Evolutionary conservation across 495 filamentous ascomycete species (phyloP).

Genomic region (Hyphodiscus hymeniophilus): DNA sequence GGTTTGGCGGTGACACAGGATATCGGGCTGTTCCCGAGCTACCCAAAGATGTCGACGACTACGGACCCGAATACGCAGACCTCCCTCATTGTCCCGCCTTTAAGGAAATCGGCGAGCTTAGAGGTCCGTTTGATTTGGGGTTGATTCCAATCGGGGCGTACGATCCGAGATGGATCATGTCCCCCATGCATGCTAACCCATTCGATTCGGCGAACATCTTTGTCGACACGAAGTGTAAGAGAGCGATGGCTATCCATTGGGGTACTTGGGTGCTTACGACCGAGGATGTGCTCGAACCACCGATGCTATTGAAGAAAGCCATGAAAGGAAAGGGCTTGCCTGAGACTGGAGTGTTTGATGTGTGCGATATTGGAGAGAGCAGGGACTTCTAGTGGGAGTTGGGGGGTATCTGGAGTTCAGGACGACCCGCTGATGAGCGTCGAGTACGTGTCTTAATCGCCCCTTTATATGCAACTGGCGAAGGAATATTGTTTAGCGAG

Average conservation of each 20-base stretch:
- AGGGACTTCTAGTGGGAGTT: slow-evolving; percentile 49
- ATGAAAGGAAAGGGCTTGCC: slow-evolving; percentile 57
- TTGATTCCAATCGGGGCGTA: slow-evolving; percentile 96
- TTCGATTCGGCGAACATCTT: slow-evolving; percentile 89
- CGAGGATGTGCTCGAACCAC: slow-evolving; percentile 82
- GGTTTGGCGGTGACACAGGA: slow-evolving; percentile 71
- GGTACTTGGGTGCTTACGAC: slow-evolving; percentile 84
- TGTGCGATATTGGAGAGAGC: slow-evolving; percentile 82
- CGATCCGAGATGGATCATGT: slow-evolving; percentile 65
- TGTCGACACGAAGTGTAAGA: slow-evolving; percentile 72
- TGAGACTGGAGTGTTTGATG: slow-evolving; percentile 78
- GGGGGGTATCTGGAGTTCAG: too few relatives aligned
- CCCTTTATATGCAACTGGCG: too few relatives aligned
- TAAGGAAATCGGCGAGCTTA: slow-evolving; percentile 68
- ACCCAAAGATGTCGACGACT: slow-evolving; percentile 58
- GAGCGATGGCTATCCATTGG: slow-evolving; percentile 90
- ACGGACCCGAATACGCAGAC: slow-evolving; percentile 53
- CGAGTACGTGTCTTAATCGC: too few relatives aligned
- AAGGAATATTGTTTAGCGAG: too few relatives aligned
- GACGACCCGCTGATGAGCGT: too few relatives aligned
- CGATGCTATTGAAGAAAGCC: slow-evolving; percentile 66
- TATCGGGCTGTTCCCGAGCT: slow-evolving; percentile 77
- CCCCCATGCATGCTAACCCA: slow-evolving; percentile 80
- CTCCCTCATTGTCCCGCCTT: slow-evolving; percentile 82
- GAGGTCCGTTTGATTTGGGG: slow-evolving; percentile 88